These are phyloP conservation scores for Arthrobotrys conoides DNA, from an alignment of 2,329 filamentous ascomycete genomes.

Conservation along the genomic window DNA sequence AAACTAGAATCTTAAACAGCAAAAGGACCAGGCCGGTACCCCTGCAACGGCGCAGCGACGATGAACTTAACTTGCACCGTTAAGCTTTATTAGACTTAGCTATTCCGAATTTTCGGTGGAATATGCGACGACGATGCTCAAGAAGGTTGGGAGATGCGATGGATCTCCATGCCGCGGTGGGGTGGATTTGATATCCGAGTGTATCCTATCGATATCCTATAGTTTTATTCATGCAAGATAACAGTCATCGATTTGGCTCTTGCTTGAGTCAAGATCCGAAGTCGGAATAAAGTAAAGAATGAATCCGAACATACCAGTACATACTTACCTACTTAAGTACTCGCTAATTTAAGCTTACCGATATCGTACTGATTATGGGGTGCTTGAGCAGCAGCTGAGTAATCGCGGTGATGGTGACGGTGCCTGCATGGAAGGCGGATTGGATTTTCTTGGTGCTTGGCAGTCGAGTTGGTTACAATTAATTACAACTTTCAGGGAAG, in stretches of 20 bases:
- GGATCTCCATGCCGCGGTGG: not conserved
- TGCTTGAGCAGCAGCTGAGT: not conserved
- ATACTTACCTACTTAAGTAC: too few species aligned
- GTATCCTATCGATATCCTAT: too few species aligned
- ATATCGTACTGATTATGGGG: not conserved
- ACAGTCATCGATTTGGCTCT: too few species aligned
- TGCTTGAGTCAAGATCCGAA: too few species aligned
- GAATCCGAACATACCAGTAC: too few species aligned
- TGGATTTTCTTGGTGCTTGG: not conserved
- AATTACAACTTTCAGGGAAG: too few species aligned
- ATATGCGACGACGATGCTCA: not conserved
- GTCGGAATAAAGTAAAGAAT: too few species aligned
- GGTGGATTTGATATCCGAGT: too few species aligned
- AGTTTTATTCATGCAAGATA: too few species aligned
- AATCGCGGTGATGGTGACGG: not conserved
- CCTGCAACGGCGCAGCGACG: slow-evolving; percentile 20
- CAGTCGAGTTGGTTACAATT: too few species aligned
- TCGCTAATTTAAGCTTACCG: too few species aligned
- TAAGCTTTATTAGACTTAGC: not conserved
- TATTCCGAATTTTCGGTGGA: not conserved
- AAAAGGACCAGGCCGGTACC: not conserved
- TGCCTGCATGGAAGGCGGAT: not conserved
- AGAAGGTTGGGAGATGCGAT: not conserved
- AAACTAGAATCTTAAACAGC: not conserved
- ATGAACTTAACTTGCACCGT: slow-evolving; percentile 5